A percentile compares a stretch with the other conserved stretches of the same genome.
Evolutionary conservation across 352 stramenopile species (phyloP).

Genomic region (Globisporangium radiosum): DNA sequence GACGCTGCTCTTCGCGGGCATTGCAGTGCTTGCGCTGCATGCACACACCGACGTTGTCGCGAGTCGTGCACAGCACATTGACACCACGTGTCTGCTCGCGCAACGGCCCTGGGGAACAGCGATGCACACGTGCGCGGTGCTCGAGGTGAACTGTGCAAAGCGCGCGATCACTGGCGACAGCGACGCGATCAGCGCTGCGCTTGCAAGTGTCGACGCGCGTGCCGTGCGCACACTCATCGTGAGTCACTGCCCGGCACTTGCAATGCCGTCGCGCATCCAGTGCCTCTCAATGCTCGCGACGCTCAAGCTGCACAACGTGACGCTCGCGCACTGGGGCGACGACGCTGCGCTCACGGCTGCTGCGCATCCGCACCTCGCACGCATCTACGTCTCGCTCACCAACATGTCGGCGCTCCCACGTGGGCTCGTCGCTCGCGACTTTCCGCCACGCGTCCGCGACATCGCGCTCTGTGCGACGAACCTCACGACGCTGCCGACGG

Average conservation of each 20-base stretch:
- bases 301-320: slow-evolving; percentile 12
- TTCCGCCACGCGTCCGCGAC: slow-evolving; percentile 1
- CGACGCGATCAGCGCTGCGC: background rate
- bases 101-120: slow-evolving; percentile 2
- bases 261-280: slow-evolving; percentile 2
- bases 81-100: slow-evolving; percentile 5
- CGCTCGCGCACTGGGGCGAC: slow-evolving; percentile 2
- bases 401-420: slow-evolving; percentile 11
- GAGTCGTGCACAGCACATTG: background rate
- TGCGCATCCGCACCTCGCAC: slow-evolving; percentile 3
- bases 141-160: slow-evolving; percentile 9
- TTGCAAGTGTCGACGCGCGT: background rate
- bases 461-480: slow-evolving; percentile 11
- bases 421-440: slow-evolving; percentile 1
- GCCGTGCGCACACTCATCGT: slow-evolving; percentile 7
- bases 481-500: slow-evolving; percentile 2
- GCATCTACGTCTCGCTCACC: slow-evolving; percentile 4
- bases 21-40: slow-evolving; percentile 4
- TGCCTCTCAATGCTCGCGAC: background rate
- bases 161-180: background rate
- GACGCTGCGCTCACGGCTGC: slow-evolving; percentile 8
- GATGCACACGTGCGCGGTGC: slow-evolving; percentile 5
- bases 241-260: slow-evolving; percentile 4
- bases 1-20: slow-evolving; percentile 2
- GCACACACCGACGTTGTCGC: background rate